phyloP scores from a whole-genome alignment of 805 yeast species.

The Wickerhamiella australiensis region DNA sequence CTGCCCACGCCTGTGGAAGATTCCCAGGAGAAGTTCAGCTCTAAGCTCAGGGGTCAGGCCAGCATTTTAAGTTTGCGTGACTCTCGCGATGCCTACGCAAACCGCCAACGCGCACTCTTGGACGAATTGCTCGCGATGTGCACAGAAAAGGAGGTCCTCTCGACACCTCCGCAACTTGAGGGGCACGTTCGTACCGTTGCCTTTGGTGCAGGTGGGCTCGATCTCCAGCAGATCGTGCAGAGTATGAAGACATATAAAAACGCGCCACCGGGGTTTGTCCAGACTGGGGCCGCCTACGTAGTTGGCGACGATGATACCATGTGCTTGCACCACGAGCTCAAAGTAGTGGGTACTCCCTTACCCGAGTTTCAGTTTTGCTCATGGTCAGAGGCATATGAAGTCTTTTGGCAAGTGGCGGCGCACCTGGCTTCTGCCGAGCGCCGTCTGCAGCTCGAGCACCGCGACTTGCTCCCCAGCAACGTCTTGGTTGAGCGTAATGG shows the following conservation, averaged over 20 bases:
- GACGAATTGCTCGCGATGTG: conserved; percentile 31
- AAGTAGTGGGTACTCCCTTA: conserved; percentile 33
- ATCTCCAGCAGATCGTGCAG: conserved; percentile 33
- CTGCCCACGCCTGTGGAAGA: conserved; percentile 46
- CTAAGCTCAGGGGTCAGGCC: conserved; percentile 40
- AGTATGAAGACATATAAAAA: conserved; percentile 34
- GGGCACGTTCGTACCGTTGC: background rate
- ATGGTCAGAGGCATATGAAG: conserved; percentile 31
- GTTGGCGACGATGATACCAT: conserved; percentile 19
- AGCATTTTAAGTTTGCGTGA: conserved; percentile 35
- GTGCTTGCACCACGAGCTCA: conserved; percentile 26
- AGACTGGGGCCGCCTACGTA: background rate
- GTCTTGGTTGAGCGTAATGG: conserved; percentile 34
- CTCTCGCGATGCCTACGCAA: conserved; percentile 25
- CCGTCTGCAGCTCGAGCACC: conserved; percentile 48
- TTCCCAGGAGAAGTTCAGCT: conserved; percentile 43
- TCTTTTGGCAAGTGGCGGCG: conserved; percentile 45
- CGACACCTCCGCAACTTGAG: background rate
- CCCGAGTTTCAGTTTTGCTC: conserved; percentile 33
- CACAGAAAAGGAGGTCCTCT: conserved; percentile 24
- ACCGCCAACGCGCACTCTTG: conserved; percentile 29
- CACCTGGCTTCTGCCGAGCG: conserved; percentile 42
- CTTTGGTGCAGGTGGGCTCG: conserved; percentile 35
- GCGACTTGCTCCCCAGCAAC: conserved; percentile 60
- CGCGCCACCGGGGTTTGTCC: conserved; percentile 25